These are phyloP conservation scores for Gomphus bonarii DNA, from an alignment of 1,284 basidiomycete species.

Conservation along the genomic window DNA sequence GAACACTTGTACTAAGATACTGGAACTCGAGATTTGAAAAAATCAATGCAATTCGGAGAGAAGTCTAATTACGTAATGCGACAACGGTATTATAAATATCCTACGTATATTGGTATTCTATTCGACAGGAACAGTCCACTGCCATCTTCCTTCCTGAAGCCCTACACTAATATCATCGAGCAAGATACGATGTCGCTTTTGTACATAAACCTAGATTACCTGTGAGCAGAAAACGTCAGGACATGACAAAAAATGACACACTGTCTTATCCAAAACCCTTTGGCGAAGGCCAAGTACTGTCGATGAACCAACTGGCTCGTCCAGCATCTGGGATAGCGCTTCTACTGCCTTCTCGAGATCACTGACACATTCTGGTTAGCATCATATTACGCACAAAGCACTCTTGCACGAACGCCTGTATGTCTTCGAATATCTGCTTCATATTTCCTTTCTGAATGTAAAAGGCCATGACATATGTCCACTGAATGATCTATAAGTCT, in stretches of 20 bases:
- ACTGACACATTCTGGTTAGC: conserved; percentile 17
- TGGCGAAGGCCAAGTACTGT: conserved; percentile 45
- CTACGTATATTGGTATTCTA: neutral
- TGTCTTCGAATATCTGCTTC: conserved; percentile 61
- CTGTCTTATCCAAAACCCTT: conserved; percentile 49
- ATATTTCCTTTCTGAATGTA: conserved; percentile 51
- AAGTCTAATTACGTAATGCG: neutral
- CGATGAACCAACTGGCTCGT: conserved; percentile 45
- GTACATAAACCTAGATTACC: conserved; percentile 15
- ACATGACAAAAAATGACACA: conserved; percentile 20
- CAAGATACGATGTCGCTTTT: conserved; percentile 30
- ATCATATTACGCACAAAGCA: neutral
- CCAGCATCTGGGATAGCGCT: conserved; percentile 48
- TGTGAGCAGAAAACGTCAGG: neutral
- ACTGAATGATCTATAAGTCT: conserved; percentile 23
- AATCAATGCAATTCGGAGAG: neutral
- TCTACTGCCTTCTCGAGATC: conserved; percentile 61
- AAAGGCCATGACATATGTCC: conserved; percentile 66
- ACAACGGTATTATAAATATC: neutral
- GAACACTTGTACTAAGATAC: neutral
- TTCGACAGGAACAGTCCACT: conserved; percentile 14
- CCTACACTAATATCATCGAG: conserved; percentile 39
- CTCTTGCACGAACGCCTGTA: conserved; percentile 35
- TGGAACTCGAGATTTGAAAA: neutral
- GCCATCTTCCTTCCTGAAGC: conserved; percentile 36